Percentiles rank a stretch among this genome's conserved stretches.
Evolutionary conservation across 2,329 filamentous ascomycete genomes (phyloP).

Genomic region (Colletotrichum agaves): DNA sequence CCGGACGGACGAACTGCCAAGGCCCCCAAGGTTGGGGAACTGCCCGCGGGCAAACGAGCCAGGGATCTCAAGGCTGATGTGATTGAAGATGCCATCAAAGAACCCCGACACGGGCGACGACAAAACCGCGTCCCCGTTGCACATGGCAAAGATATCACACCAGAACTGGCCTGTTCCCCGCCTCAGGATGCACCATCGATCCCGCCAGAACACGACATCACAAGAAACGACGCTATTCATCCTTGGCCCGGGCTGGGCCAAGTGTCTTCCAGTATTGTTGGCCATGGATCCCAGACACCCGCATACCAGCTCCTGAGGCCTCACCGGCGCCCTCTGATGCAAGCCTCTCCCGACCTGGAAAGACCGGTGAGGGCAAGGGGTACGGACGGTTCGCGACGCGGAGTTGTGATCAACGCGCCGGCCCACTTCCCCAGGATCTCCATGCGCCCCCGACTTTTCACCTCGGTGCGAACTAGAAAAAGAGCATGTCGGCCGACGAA

Average conservation of each 20-base stretch:
- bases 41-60: neutral
- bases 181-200: constrained; percentile 5
- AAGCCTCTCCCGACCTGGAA: constrained; percentile 11
- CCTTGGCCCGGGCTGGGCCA: neutral
- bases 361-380: constrained; percentile 8
- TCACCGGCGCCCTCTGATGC: constrained; percentile 8
- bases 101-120: neutral
- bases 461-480: neutral
- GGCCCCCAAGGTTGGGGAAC: neutral
- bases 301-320: constrained; percentile 11
- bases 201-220: neutral
- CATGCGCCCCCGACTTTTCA: neutral
- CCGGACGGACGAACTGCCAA: constrained; percentile 3
- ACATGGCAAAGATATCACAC: constrained; percentile 1
- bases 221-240: constrained; percentile 1
- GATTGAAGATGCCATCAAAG: neutral
- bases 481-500: constrained; percentile 1
- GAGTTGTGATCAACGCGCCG: neutral
- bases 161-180: neutral
- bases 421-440: neutral
- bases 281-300: constrained; percentile 14
- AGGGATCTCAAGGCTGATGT: neutral
- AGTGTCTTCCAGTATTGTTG: neutral
- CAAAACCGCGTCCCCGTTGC: neutral
- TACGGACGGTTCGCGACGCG: neutral